phyloP scores from a whole-genome alignment of 306 rosid genomes.

The Oxytropis ochrocephala region DNA sequence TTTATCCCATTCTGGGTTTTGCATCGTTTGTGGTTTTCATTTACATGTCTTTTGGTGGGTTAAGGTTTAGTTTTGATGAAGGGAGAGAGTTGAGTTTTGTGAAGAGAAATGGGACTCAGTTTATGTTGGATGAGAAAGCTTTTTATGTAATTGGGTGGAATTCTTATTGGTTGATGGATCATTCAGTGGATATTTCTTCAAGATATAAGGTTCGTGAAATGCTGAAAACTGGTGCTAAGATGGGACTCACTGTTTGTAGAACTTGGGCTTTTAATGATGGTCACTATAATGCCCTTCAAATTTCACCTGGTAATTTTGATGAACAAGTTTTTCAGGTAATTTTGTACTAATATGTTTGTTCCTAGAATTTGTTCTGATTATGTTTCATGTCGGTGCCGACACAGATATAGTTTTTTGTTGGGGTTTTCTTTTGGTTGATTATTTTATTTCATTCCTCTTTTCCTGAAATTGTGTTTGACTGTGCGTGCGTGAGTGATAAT shows the following conservation, averaged over 20 bases:
- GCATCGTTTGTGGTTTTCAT: slow-evolving; percentile 56
- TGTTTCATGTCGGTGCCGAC: slow-evolving; percentile 16
- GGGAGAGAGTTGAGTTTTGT: slow-evolving; percentile 53
- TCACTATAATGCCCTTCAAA: slow-evolving; percentile 81
- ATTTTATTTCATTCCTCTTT: not conserved
- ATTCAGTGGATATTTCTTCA: slow-evolving; percentile 52
- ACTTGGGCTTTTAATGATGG: slow-evolving; percentile 99
- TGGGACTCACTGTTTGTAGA: slow-evolving; percentile 95
- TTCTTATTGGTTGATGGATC: slow-evolving; percentile 92
- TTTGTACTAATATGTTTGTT: not conserved
- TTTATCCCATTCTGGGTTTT: slow-evolving; percentile 70
- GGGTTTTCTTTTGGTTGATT: not conserved
- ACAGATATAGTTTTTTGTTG: not conserved
- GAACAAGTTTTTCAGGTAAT: slow-evolving; percentile 74
- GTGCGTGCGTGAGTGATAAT: not conserved
- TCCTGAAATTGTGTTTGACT: slow-evolving; percentile 8
- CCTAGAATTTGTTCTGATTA: not conserved
- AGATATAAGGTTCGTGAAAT: slow-evolving; percentile 61
- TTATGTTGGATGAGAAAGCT: slow-evolving; percentile 57
- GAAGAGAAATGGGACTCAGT: slow-evolving; percentile 68
- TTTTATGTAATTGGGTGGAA: slow-evolving; percentile 95
- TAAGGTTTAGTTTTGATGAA: slow-evolving; percentile 29
- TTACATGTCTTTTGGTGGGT: slow-evolving; percentile 72
- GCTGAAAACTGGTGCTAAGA: slow-evolving; percentile 63
- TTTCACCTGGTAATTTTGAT: slow-evolving; percentile 76